Base-by-base conservation (phyloP, 1,284 basidiomycete species). In the Marasmius fiardii region DNA sequence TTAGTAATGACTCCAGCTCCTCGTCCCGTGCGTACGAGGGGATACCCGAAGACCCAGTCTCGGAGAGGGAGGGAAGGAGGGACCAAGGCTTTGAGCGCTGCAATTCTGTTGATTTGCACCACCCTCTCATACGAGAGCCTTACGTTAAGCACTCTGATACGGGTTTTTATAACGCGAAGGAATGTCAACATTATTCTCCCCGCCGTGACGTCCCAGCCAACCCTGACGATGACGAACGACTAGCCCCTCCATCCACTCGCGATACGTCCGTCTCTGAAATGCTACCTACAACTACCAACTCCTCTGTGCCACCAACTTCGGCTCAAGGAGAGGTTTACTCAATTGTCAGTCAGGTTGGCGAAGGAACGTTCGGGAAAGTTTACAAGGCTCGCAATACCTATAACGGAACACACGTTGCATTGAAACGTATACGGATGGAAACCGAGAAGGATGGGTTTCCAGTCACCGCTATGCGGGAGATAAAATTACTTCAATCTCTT, bases 371-470 rank as follows among this genome's bases (percentile, higher is more conserved):
- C 68, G 97, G 97, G 16, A 98, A 99, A 70, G 97, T 99, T 0
- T 99, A 98, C 80, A 99, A 99, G 72, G 97, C 97, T 1, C 83
- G 86, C 52, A 95, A 95, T 61, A 86, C 83, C 11, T 76, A 86
- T 35, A 90, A 84, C 14, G 88, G 86, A 21, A 71, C 80, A 2
- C 77, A 90, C 57, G 95, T 98, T 26, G 97, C 97, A 3, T 75
- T 99, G 58, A 99, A 99, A 76, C 85, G 95, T 58, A 99, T 99
- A 68, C 84, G 95, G 47, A 98, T 99, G 96, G 97, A 99, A 69
- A 82, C 89, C 3, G 98, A 99, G 72, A 88, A 86, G 67, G 98
- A 99, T 68, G 97, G 97, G 0, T 99, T 99, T 71, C 98, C 97
- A 16, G 93, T 99, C 18, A 99, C 97, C 31, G 95, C 97, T 0